Base-by-base conservation (phyloP, 2,329 filamentous ascomycete genomes). In the Arthrobotrys iridis region DNA sequence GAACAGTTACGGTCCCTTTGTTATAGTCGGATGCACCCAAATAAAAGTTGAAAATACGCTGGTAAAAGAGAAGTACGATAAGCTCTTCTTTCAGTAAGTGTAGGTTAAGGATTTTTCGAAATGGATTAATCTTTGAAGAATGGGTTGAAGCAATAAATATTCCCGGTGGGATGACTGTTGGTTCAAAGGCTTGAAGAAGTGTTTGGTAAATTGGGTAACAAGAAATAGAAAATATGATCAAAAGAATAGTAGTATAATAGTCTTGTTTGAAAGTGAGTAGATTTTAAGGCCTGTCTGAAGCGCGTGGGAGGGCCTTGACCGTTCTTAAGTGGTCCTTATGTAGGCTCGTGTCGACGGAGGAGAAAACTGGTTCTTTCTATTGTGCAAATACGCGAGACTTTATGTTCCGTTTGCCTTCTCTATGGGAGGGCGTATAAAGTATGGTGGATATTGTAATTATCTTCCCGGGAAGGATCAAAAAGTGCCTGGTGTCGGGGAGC, bases 351-450 rank as follows among this genome's bases (percentile, higher is more conserved):
- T 74, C 70, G 70, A 74, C 55, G 30, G 40, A 48, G 48, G 43
- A 64, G 52, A 58, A 55, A 67, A 57, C 45, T 35, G 48, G 57
- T 59, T 18, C 26, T 20, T 64, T 15, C 48, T 63, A 63, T 67
- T 59, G 57, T 68, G 63, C 63, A 37, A 46, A 26, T 67, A 75
- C 48, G 46, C 63, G 63, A 68, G 63, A 28, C 45, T 52, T 75
- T 68, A 74, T 74, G 62, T 46, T 41, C 57, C 37, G 50, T 59
- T 68, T 66, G 67, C 24, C 30, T 30, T 50, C 18, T 18, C 22
- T 48, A 60, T 46, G 33, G 41, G 52, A 22, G 40, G 33, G 35
- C 22, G 45, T 15, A 37, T 37, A 52, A 22, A 13, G 50, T 55
- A 48, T 40, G 3, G 62, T 18, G 33, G 18, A 43, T n/a, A n/a